These are phyloP conservation scores for Penicillium arizonense DNA, from an alignment of 495 filamentous ascomycete genomes.

Conservation along the genomic window DNA sequence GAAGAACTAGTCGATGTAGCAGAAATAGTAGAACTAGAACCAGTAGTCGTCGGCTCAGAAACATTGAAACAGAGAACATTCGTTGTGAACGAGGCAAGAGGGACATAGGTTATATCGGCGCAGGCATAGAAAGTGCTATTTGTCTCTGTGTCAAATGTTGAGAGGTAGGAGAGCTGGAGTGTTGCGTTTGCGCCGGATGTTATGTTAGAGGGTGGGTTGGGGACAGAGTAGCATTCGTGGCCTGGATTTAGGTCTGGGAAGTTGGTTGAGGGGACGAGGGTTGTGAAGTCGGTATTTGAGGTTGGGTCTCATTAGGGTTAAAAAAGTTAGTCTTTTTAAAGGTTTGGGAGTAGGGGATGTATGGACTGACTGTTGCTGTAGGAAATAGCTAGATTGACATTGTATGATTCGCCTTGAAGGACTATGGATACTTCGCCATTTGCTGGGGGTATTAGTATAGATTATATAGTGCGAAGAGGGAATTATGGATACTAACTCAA, in stretches of 20 bases:
- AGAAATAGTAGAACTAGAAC: slow-evolving; percentile 1
- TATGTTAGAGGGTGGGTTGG: slow-evolving; percentile 32
- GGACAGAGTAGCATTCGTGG: slow-evolving; percentile 51
- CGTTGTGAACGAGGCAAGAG: slow-evolving; percentile 33
- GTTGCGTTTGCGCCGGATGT: slow-evolving; percentile 47
- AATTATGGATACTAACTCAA: slow-evolving; percentile 23
- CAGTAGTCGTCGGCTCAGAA: slow-evolving; percentile 23
- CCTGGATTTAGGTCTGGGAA: slow-evolving; percentile 40
- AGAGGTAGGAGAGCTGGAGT: slow-evolving; percentile 50
- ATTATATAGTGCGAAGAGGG: neutral
- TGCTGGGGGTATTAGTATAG: slow-evolving; percentile 11
- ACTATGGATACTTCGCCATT: slow-evolving; percentile 36
- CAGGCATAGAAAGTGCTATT: slow-evolving; percentile 53
- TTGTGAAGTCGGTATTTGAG: slow-evolving; percentile 40
- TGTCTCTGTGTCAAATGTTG: slow-evolving; percentile 38
- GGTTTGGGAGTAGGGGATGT: too few relatives aligned
- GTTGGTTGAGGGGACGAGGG: slow-evolving; percentile 28
- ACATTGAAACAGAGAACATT: slow-evolving; percentile 53
- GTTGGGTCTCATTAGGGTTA: slow-evolving; percentile 28
- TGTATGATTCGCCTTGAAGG: slow-evolving; percentile 44
- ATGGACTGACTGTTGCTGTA: slow-evolving; percentile 39
- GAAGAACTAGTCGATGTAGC: slow-evolving; percentile 1
- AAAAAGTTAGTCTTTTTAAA: neutral
- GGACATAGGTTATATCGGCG: slow-evolving; percentile 50
- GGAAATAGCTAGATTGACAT: slow-evolving; percentile 45